Evolutionary conservation across 2,329 filamentous ascomycete species (phyloP).

Genomic region (Plenodomus tracheiphilus): DNA sequence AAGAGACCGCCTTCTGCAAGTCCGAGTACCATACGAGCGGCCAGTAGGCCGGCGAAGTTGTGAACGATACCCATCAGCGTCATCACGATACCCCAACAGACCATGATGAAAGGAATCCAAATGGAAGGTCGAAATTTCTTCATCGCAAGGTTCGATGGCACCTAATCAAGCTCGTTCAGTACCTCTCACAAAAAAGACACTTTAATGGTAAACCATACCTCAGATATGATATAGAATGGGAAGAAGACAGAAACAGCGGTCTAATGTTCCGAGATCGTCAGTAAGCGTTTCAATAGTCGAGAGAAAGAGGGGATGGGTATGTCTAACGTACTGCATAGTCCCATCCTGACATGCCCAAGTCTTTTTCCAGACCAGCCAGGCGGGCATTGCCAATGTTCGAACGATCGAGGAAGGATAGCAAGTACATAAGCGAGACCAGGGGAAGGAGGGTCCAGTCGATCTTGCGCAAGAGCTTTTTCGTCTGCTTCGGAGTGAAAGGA

Average conservation of each 20-base stretch:
- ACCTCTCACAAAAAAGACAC: too few relatives aligned
- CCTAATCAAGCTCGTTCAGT: constrained; percentile 15
- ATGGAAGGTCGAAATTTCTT: constrained; percentile 56
- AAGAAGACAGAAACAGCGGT: constrained; percentile 2
- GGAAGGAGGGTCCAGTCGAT: constrained; percentile 32
- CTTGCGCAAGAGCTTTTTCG: constrained; percentile 26
- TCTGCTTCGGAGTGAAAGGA: constrained; percentile 1
- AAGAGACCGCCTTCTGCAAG: constrained; percentile 9
- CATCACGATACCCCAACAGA: constrained; percentile 47
- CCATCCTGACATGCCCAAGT: constrained; percentile 25
- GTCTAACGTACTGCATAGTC: constrained; percentile 29
- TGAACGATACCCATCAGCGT: constrained; percentile 49
- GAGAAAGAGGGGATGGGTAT: too few relatives aligned
- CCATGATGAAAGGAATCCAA: constrained; percentile 47
- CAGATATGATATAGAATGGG: constrained; percentile 12
- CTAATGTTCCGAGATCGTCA: neutral
- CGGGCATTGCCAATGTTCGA: constrained; percentile 49
- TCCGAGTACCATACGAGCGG: constrained; percentile 46
- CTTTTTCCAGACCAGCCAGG: constrained; percentile 24
- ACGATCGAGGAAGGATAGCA: constrained; percentile 48
- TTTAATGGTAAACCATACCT: too few relatives aligned
- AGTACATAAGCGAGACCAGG: constrained; percentile 26
- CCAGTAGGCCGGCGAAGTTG: constrained; percentile 46
- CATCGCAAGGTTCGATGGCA: constrained; percentile 61
- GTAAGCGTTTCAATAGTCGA: constrained; percentile 40